phyloP scores from a whole-genome alignment of 2,329 filamentous ascomycete species.

The Samsoniella hepiali region DNA sequence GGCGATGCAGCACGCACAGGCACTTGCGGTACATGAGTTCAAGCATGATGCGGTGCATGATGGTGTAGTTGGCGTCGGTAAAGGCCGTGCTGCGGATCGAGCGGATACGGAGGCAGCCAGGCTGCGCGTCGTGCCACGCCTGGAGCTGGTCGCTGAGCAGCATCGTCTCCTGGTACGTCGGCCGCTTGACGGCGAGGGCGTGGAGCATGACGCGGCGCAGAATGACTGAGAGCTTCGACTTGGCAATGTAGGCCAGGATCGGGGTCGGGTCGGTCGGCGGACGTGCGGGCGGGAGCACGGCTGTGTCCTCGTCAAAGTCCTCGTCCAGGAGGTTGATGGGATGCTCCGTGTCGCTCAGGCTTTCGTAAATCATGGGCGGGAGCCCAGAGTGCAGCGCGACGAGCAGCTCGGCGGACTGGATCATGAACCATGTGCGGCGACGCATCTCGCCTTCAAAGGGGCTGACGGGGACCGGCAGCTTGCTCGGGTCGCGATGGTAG shows the following conservation, averaged over 20 bases:
- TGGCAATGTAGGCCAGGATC: conserved; percentile 41
- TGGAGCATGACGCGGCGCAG: conserved; percentile 43
- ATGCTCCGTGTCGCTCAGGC: conserved; percentile 43
- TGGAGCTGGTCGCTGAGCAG: conserved; percentile 41
- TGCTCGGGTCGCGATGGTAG: conserved; percentile 48
- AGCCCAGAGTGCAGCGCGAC: conserved; percentile 53
- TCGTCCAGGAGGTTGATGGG: conserved; percentile 48
- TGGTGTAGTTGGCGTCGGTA: conserved; percentile 41
- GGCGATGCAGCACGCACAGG: conserved; percentile 49
- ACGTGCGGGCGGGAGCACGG: conserved; percentile 41
- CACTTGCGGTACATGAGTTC: conserved; percentile 48
- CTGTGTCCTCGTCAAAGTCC: conserved; percentile 48
- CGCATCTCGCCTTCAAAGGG: conserved; percentile 52
- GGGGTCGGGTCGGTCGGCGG: conserved; percentile 42
- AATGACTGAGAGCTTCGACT: conserved; percentile 42
- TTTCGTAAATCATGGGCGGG: conserved; percentile 47
- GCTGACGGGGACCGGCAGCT: conserved; percentile 39
- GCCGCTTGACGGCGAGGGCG: conserved; percentile 36
- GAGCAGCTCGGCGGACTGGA: conserved; percentile 46
- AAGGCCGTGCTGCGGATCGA: conserved; percentile 42
- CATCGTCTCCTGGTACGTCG: conserved; percentile 34
- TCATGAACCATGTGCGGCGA: conserved; percentile 46
- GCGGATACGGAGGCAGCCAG: conserved; percentile 38
- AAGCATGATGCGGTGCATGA: conserved; percentile 48
- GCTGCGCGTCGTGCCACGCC: conserved; percentile 35